Evolutionary conservation across 1,284 basidiomycete species (phyloP).

Genomic region (Rhodotorula sp.): DNA sequence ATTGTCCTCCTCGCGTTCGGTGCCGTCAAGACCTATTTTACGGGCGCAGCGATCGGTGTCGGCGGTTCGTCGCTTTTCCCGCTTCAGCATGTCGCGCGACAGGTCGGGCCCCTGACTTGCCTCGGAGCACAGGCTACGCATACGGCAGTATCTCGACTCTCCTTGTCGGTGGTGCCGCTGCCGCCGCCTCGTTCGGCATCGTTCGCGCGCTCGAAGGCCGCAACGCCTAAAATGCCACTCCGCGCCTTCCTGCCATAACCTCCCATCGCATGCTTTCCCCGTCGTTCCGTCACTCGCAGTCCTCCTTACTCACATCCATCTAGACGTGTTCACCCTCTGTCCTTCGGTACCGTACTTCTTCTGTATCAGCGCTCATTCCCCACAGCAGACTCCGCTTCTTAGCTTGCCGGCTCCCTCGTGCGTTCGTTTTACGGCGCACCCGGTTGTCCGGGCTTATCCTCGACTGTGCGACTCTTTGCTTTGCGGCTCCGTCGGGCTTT

Average conservation of each 20-base stretch:
- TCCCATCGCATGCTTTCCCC: not conserved
- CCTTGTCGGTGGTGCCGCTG: conserved; percentile 83
- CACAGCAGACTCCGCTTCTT: too few species aligned
- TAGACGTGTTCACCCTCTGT: not conserved
- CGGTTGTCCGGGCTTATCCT: too few species aligned
- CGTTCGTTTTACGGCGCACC: too few species aligned
- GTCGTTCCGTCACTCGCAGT: not conserved
- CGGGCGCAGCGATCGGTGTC: conserved; percentile 66
- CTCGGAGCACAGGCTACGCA: conserved; percentile 58
- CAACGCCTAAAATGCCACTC: not conserved
- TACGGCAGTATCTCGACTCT: conserved; percentile 90
- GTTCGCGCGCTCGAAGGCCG: conserved; percentile 69
- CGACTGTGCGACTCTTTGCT: too few species aligned
- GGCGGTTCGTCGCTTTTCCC: conserved; percentile 60
- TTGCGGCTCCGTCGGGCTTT: too few species aligned
- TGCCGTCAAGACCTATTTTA: conserved; percentile 79
- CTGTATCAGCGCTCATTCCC: too few species aligned
- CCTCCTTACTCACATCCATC: not conserved
- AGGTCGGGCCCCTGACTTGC: conserved; percentile 42
- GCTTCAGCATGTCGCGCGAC: not conserved
- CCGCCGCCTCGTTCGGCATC: conserved; percentile 81
- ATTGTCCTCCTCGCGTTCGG: conserved; percentile 86
- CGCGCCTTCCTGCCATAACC: too few species aligned
- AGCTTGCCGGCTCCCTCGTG: too few species aligned
- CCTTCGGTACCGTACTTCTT: not conserved